Evolutionary conservation across 768 basidiomycete species (phyloP).

Genomic region (Leccinum fibrillosum): DNA sequence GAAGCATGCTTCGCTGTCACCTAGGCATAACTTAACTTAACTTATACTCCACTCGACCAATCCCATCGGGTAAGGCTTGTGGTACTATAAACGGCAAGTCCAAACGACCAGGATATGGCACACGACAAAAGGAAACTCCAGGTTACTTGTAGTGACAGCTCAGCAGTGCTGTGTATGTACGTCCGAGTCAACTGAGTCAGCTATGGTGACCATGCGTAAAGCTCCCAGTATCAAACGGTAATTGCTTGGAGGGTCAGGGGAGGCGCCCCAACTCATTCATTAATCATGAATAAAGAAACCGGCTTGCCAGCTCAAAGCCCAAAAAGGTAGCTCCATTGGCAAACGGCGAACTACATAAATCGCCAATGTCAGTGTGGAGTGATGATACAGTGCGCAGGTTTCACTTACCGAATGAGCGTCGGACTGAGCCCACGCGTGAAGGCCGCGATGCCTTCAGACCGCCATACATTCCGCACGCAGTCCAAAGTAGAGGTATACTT

Average conservation of each 20-base stretch:
- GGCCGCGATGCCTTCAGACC: slow-evolving; percentile 76
- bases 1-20: not conserved
- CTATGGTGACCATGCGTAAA: not conserved
- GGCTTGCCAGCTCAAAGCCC: slow-evolving; percentile 90
- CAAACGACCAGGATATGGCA: not conserved
- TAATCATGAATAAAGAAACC: slow-evolving; percentile 48
- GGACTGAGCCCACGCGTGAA: slow-evolving; percentile 92
- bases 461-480: slow-evolving; percentile 80
- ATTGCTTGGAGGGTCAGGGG: not conserved
- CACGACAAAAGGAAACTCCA: not conserved
- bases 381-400: slow-evolving; percentile 1
- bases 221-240: not conserved
- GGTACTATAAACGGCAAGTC: not conserved
- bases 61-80: not conserved
- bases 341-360: not conserved
- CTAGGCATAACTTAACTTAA: not conserved
- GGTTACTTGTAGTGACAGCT: not conserved
- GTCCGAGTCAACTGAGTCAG: not conserved
- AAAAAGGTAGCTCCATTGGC: slow-evolving; percentile 97
- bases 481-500: slow-evolving; percentile 83
- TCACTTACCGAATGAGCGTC: slow-evolving; percentile 79
- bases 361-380: slow-evolving; percentile 2
- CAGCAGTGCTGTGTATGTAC: slow-evolving; percentile 3
- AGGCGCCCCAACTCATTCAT: not conserved
- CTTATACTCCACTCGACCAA: not conserved